Base-by-base conservation (phyloP, 495 filamentous ascomycete species). In the Daldinia childiae region DNA sequence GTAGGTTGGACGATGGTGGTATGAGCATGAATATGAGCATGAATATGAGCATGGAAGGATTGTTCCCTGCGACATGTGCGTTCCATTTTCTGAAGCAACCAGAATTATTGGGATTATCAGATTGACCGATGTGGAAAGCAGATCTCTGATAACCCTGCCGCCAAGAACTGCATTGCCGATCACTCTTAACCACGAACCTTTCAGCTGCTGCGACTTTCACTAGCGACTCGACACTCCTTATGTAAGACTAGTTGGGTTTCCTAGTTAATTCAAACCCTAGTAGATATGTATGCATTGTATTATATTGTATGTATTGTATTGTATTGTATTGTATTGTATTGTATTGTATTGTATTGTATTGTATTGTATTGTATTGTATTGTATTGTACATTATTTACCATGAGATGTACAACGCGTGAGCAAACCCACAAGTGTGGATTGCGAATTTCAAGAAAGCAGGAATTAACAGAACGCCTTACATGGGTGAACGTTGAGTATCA, bases 111-210 rank as follows among this genome's bases (percentile, higher is more conserved):
- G 61, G 65, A 66, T 65, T 73, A 68, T 60, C 65, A 68, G 51
- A 68, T 73, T 17, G 56, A 73, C 65, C 61, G 70, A 73, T 73
- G 43, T 4, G 70, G 70, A 64, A 68, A 73, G 65, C 61, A 68
- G 70, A 73, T 73, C 70, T 73, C 61, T 61, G 34, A 21, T 9
- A 57, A 51, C 70, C 70, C 70, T 68, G 65, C 19, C 36, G 70
- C 69, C 69, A 72, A 72, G 70, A 61, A 32, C 60, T 73, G 70
- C 70, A 66, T 15, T 62, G 70, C 70, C 65, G 70, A 73, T 73
- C 70, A 68, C 62, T 68, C 61, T 68, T 48, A 63, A 52, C 64
- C 70, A 69, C 56, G 61, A 60, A 62, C 56, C 30, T 65, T 69
- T 73, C 64, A 73, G 65, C 70, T 68, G 54, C 55, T 64, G 41